Conservation (phyloP, 2,329 filamentous ascomycete genomes). For the Bipolaris victoriae region DNA sequence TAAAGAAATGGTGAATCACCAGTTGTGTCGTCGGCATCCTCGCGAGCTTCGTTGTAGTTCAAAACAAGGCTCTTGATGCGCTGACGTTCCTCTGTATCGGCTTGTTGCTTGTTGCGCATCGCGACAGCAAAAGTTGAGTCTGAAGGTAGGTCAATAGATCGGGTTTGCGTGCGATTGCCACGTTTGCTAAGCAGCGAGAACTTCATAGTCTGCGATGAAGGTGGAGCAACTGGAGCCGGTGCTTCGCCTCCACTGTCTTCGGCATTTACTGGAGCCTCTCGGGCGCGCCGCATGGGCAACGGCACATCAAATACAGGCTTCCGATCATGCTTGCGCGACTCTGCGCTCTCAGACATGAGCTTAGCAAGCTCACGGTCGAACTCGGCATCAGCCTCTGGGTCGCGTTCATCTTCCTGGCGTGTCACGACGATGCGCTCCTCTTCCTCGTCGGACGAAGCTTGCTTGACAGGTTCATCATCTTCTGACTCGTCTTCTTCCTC, state of each 20-base stretch:
- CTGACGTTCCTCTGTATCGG: slow-evolving; percentile 94
- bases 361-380: slow-evolving; percentile 98
- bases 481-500: slow-evolving; percentile 63
- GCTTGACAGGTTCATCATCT: slow-evolving; percentile 52
- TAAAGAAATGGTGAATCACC: slow-evolving; percentile 64
- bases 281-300: slow-evolving; percentile 80
- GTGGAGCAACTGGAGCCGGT: slow-evolving; percentile 42
- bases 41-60: slow-evolving; percentile 86
- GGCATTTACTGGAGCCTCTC: slow-evolving; percentile 58
- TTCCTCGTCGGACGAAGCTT: slow-evolving; percentile 70
- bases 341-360: slow-evolving; percentile 96
- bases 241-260: slow-evolving; percentile 53
- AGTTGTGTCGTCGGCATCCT: slow-evolving; percentile 70
- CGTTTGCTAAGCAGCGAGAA: slow-evolving; percentile 96
- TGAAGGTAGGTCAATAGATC: slow-evolving; percentile 85
- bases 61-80: slow-evolving; percentile 97
- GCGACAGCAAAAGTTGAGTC: slow-evolving; percentile 95
- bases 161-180: slow-evolving; percentile 94
- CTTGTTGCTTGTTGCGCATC: slow-evolving; percentile 94
- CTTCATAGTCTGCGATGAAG: slow-evolving; percentile 74
- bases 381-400: slow-evolving; percentile 93
- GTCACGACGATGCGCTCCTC: slow-evolving; percentile 94
- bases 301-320: slow-evolving; percentile 97
- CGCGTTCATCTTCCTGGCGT: slow-evolving; percentile 84
- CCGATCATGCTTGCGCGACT: slow-evolving; percentile 93